phyloP scores from a whole-genome alignment of 2,329 filamentous ascomycete species.

The Calycina herbarum region DNA sequence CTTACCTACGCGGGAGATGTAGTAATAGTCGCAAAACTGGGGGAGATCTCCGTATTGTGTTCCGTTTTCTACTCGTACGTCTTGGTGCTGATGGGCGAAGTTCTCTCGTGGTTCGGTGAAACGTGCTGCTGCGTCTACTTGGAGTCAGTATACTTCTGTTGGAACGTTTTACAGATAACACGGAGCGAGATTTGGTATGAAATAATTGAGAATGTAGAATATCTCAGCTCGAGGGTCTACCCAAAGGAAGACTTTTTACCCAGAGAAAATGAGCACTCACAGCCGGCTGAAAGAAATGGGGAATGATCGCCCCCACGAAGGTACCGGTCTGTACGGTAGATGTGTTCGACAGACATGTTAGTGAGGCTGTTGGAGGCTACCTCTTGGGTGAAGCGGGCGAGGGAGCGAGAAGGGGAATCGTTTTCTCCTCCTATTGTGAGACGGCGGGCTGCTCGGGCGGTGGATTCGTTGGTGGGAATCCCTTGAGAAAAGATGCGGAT shows the following conservation, averaged over 20 bases:
- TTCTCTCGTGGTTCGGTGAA: slow-evolving; percentile 60
- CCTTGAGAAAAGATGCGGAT: slow-evolving; percentile 53
- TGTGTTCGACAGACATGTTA: slow-evolving; percentile 55
- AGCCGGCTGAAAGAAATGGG: slow-evolving; percentile 56
- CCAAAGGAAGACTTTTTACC: no score
- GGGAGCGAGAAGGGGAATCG: slow-evolving; percentile 54
- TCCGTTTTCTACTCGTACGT: slow-evolving; percentile 49
- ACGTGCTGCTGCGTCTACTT: slow-evolving; percentile 44
- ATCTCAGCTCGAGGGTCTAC: no score
- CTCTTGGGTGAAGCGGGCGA: slow-evolving; percentile 56
- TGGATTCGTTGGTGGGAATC: slow-evolving; percentile 32
- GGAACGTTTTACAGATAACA: no score
- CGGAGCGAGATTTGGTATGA: no score
- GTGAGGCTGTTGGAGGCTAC: slow-evolving; percentile 52
- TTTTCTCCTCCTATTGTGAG: slow-evolving; percentile 53
- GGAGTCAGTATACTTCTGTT: no score
- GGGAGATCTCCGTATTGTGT: slow-evolving; percentile 55
- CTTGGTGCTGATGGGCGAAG: slow-evolving; percentile 58
- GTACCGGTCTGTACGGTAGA: slow-evolving; percentile 58
- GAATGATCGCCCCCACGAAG: slow-evolving; percentile 57
- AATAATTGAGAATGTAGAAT: no score
- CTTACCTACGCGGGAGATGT: slow-evolving; percentile 51
- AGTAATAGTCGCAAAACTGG: slow-evolving; percentile 59
- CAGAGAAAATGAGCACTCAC: no score
- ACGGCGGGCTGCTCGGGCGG: slow-evolving; percentile 40